phyloP scores from a whole-genome alignment of 2,329 filamentous ascomycete genomes.

The Orbilia brochopaga region DNA sequence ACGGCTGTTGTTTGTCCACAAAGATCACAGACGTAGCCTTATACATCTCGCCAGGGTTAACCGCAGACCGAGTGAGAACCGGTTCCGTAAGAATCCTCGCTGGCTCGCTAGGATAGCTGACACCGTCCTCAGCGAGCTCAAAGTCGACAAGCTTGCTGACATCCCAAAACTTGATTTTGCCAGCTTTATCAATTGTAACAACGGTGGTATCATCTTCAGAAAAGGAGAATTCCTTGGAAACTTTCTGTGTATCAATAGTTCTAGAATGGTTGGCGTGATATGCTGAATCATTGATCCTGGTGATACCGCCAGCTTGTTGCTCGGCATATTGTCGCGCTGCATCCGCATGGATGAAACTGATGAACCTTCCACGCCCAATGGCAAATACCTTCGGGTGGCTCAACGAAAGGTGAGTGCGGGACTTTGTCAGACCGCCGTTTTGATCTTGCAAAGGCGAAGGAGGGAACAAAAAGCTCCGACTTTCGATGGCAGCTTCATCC shows the following conservation, averaged over 20 bases:
- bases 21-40: conserved; percentile 96
- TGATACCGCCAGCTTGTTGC: conserved; percentile 61
- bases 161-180: conserved; percentile 97
- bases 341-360: conserved; percentile 78
- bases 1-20: conserved; percentile 93
- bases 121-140: conserved; percentile 60
- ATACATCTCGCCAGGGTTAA: conserved; percentile 85
- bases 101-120: conserved; percentile 58
- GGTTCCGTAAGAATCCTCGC: conserved; percentile 81
- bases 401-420: conserved; percentile 85
- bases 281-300: conserved; percentile 78
- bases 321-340: conserved; percentile 63
- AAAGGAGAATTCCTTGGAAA: conserved; percentile 96
- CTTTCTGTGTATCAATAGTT: conserved; percentile 96
- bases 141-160: conserved; percentile 74
- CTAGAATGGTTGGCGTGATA: conserved; percentile 85
- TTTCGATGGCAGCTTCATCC: conserved; percentile 77
- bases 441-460: conserved; percentile 85
- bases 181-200: conserved; percentile 94
- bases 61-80: conserved; percentile 83
- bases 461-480: conserved; percentile 85
- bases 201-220: conserved; percentile 95
- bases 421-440: conserved; percentile 93
- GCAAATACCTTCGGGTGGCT: conserved; percentile 92
- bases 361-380: conserved; percentile 92